phyloP scores from a whole-genome alignment of 139 green algal genomes.

The Micromonas commoda region DNA sequence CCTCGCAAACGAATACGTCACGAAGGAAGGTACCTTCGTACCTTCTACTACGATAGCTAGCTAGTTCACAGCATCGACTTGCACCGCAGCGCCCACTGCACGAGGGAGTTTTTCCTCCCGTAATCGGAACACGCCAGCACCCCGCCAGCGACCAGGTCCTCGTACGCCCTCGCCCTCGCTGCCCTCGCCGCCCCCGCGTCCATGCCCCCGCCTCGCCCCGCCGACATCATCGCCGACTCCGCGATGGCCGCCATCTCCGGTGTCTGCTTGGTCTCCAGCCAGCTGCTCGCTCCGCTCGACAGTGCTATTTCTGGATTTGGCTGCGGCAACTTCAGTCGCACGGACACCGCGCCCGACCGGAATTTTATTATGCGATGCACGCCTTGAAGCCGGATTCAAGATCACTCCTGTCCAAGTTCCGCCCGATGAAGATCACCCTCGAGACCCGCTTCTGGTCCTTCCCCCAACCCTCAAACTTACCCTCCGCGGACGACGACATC shows the following conservation, averaged over 20 bases:
- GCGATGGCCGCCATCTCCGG: background rate
- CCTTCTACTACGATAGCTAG: background rate
- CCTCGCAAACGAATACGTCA: too few species aligned
- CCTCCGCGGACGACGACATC: constrained; percentile 54
- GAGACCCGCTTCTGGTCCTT: constrained; percentile 54
- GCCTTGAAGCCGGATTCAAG: too few species aligned
- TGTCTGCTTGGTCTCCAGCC: constrained; percentile 56
- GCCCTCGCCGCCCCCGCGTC: too few species aligned
- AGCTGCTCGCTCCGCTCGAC: too few species aligned
- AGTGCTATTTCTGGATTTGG: too few species aligned
- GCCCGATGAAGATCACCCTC: constrained; percentile 84
- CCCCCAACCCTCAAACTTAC: constrained; percentile 47
- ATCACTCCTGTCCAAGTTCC: constrained; percentile 78
- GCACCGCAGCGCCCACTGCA: background rate
- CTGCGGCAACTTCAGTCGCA: too few species aligned
- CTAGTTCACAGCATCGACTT: too few species aligned
- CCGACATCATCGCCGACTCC: background rate
- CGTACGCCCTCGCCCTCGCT: background rate
- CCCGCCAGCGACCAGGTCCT: background rate
- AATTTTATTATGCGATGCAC: too few species aligned
- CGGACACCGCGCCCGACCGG: too few species aligned
- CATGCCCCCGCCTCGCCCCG: too few species aligned
- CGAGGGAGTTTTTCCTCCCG: background rate
- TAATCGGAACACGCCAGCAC: background rate
- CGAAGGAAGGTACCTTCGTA: too few species aligned